Conservation (phyloP, 164 flowering plant genomes). For the Berberis vulgaris region DNA sequence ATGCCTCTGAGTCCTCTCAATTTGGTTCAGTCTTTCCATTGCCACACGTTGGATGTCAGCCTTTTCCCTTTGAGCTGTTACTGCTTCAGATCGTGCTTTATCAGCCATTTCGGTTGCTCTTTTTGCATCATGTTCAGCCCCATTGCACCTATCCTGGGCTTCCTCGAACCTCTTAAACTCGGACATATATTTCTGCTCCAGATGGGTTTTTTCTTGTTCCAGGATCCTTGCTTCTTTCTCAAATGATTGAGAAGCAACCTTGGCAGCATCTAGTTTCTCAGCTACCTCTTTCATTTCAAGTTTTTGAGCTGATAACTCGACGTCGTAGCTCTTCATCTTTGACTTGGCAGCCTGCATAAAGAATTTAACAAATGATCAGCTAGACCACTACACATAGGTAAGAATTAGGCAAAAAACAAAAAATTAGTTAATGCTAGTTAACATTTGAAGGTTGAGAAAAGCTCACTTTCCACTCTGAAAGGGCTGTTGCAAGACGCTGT, state of each 20-base stretch:
- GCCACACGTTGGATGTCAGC: slow-evolving; percentile 57
- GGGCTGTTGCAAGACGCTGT: slow-evolving; percentile 68
- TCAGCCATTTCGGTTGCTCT: slow-evolving; percentile 80
- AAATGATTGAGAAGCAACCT: slow-evolving; percentile 55
- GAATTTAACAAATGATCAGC: background rate
- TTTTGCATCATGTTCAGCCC: slow-evolving; percentile 79
- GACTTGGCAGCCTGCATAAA: slow-evolving; percentile 70
- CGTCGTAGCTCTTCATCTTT: slow-evolving; percentile 56
- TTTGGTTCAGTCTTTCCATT: slow-evolving; percentile 71
- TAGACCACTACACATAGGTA: background rate
- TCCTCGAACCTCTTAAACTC: slow-evolving; percentile 76
- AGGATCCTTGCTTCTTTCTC: slow-evolving; percentile 64
- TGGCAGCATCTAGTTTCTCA: slow-evolving; percentile 57
- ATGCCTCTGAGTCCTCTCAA: slow-evolving; percentile 76
- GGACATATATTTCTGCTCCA: slow-evolving; percentile 65
- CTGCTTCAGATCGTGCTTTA: slow-evolving; percentile 72
- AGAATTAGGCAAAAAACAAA: background rate
- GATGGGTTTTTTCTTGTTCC: slow-evolving; percentile 66
- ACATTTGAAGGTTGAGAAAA: background rate
- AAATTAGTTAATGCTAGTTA: background rate
- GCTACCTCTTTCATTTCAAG: slow-evolving; percentile 49
- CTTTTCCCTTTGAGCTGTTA: slow-evolving; percentile 63
- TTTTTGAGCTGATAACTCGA: slow-evolving; percentile 50
- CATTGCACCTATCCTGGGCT: slow-evolving; percentile 64
- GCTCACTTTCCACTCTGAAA: slow-evolving; percentile 65